Conservation (phyloP, 1,139 yeast species). For the Saccharomyces hybrid region DNA sequence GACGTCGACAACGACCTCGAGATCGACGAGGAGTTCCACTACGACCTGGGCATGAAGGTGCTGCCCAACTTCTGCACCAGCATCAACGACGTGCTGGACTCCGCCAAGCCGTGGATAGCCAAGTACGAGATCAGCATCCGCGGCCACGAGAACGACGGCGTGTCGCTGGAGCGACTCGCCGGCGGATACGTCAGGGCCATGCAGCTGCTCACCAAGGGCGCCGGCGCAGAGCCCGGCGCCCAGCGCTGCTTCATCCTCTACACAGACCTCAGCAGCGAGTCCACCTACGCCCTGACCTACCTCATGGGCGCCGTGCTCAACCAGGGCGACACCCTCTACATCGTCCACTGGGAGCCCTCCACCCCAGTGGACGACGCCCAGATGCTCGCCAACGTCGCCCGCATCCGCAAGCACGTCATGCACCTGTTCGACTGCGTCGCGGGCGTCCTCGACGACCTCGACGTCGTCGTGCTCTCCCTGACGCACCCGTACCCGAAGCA, state of each 20-base stretch:
- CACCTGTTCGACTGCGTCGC: constrained; percentile 28
- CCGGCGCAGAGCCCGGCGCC: constrained; percentile 13
- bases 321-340: constrained; percentile 75
- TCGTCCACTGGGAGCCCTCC: constrained; percentile 51
- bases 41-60: constrained; percentile 29
- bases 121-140: constrained; percentile 11
- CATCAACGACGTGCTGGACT: constrained; percentile 25
- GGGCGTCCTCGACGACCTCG: constrained; percentile 22
- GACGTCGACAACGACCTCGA: constrained; percentile 35
- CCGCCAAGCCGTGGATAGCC: constrained; percentile 24
- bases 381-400: constrained; percentile 15
- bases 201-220: constrained; percentile 15
- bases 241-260: constrained; percentile 53
- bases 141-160: constrained; percentile 5
- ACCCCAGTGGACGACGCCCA: not conserved
- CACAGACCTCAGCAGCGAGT: constrained; percentile 78
- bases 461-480: constrained; percentile 25
- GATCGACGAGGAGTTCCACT: constrained; percentile 28
- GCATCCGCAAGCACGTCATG: constrained; percentile 17
- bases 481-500: constrained; percentile 81
- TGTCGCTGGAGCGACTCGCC: constrained; percentile 15
- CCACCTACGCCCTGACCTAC: constrained; percentile 83
- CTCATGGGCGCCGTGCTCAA: constrained; percentile 78
- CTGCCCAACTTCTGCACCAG: constrained; percentile 28
- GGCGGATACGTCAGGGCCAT: constrained; percentile 26